These are phyloP conservation scores for Coemansia sp. DNA, from an alignment of 192 early-diverging fungal genomes.

Conservation along the genomic window DNA sequence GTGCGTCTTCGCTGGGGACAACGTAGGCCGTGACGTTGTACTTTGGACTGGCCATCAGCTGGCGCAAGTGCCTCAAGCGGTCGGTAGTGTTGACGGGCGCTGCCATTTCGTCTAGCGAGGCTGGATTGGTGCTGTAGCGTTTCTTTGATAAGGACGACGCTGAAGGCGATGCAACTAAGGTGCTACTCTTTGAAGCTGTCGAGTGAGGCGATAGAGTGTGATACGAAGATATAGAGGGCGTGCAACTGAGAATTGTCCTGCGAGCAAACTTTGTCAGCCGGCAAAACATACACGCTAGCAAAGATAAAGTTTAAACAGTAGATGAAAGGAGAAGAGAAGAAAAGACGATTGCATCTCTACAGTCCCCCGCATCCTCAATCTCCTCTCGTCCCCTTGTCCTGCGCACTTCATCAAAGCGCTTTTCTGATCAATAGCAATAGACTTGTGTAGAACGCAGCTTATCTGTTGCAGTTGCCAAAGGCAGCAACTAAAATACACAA, in stretches of 20 bases:
- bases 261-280: slow-evolving; percentile 28
- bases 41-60: slow-evolving; percentile 59
- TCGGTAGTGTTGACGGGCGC: slow-evolving; percentile 55
- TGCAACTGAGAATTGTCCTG: slow-evolving; percentile 38
- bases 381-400: too few relatives aligned
- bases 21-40: slow-evolving; percentile 69
- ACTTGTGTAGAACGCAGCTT: too few relatives aligned
- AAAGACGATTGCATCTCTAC: background rate
- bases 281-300: slow-evolving; percentile 27
- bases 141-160: background rate
- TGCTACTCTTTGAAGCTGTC: slow-evolving; percentile 17
- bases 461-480: too few relatives aligned
- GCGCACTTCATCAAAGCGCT: too few relatives aligned
- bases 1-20: slow-evolving; percentile 95
- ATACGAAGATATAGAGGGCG: background rate
- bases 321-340: background rate
- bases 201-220: slow-evolving; percentile 9
- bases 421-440: too few relatives aligned
- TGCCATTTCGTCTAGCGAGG: slow-evolving; percentile 23
- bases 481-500: too few relatives aligned
- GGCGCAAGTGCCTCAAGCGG: slow-evolving; percentile 63
- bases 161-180: slow-evolving; percentile 7
- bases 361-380: too few relatives aligned
- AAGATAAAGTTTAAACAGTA: background rate
- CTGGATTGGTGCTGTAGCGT: background rate